Conservation (phyloP, 176 grass and related monocot genomes). For the Otatea glauca region DNA sequence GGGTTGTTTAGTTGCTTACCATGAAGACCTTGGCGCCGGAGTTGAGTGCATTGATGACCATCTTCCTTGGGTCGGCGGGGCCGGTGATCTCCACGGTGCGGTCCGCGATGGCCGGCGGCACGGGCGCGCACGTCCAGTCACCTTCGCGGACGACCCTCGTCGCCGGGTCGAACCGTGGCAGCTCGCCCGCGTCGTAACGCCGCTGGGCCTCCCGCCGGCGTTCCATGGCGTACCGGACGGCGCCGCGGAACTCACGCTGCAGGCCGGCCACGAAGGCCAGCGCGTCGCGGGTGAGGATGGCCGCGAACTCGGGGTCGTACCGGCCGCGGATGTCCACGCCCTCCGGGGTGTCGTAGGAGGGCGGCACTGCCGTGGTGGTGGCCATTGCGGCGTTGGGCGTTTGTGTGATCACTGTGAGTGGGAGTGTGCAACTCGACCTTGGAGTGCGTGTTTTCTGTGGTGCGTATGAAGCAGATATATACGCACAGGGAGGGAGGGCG, state of each 20-base stretch:
- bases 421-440: neutral
- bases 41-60: conserved; percentile 98
- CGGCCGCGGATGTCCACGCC: conserved; percentile 83
- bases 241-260: conserved; percentile 78
- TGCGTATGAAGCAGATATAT: conserved; percentile 22
- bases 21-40: conserved; percentile 94
- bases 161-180: conserved; percentile 73
- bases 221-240: conserved; percentile 78
- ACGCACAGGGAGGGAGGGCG: neutral
- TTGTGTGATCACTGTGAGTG: neutral
- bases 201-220: conserved; percentile 64
- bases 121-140: conserved; percentile 61
- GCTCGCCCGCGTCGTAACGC: conserved; percentile 70
- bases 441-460: neutral
- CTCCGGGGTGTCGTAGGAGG: conserved; percentile 71
- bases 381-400: conserved; percentile 15
- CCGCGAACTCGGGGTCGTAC: conserved; percentile 70
- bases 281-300: conserved; percentile 71
- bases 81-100: conserved; percentile 93
- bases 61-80: conserved; percentile 76
- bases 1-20: conserved; percentile 33
- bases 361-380: conserved; percentile 6
- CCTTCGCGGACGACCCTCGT: conserved; percentile 65
- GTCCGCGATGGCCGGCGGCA: conserved; percentile 72
- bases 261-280: conserved; percentile 67